Evolutionary conservation across 768 basidiomycete genomes (phyloP).

Genomic region (Xerocomus potaroensis): DNA sequence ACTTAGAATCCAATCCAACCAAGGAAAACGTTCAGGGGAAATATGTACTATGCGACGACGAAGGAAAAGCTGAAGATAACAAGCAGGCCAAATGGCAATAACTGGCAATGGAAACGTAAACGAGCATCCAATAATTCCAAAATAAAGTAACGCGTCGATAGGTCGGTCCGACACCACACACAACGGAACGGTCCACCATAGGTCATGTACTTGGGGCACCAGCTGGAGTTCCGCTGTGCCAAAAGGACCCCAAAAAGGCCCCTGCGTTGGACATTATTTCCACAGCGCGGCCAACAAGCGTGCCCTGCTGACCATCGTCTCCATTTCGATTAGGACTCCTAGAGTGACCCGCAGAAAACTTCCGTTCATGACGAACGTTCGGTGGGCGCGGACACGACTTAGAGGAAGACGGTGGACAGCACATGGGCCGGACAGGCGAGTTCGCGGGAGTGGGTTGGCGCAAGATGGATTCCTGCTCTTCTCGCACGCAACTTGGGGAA

Average conservation of each 20-base stretch:
- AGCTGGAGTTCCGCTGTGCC: conserved; percentile 33
- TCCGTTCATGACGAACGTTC: conserved; percentile 14
- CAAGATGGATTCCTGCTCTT: conserved; percentile 36
- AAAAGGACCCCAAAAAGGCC: conserved; percentile 65
- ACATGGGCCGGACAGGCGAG: conserved; percentile 44
- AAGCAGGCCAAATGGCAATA: not conserved
- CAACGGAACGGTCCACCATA: not conserved
- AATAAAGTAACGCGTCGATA: conserved; percentile 26
- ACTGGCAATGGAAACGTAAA: conserved; percentile 9
- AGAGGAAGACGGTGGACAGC: conserved; percentile 19
- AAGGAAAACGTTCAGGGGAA: conserved; percentile 22
- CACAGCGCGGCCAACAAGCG: conserved; percentile 58
- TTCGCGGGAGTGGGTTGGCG: conserved; percentile 59
- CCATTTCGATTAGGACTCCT: conserved; percentile 25
- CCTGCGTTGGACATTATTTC: conserved; percentile 80
- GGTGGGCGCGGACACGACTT: not conserved
- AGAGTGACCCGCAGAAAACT: conserved; percentile 13
- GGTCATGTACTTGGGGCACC: conserved; percentile 20
- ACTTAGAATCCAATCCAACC: conserved; percentile 13
- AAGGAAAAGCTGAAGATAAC: conserved; percentile 1
- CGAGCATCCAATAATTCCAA: conserved; percentile 28
- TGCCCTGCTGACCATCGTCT: conserved; percentile 34
- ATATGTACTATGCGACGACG: conserved; percentile 20
- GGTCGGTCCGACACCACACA: not conserved
- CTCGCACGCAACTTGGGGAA: conserved; percentile 20